A percentile compares a stretch with the other conserved stretches of the same genome.
Evolutionary conservation across 805 yeast genomes (phyloP).

Genomic region (Zygoascus biomembranicola): DNA sequence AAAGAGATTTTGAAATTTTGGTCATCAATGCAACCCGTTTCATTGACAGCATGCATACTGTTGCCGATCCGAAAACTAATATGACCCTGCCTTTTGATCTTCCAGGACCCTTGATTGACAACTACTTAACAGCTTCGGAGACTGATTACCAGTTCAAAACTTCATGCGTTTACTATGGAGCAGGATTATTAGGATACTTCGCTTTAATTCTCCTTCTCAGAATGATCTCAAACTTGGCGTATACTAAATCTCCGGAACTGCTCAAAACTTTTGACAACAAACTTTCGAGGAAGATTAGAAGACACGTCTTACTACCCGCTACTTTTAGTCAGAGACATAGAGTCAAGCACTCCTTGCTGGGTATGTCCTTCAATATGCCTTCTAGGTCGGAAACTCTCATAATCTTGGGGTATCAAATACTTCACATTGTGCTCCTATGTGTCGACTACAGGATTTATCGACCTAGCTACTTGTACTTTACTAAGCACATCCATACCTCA

Average conservation of each 20-base stretch:
- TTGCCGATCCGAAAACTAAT: background rate
- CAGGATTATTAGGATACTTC: constrained; percentile 2
- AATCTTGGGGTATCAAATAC: constrained; percentile 26
- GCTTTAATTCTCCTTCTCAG: constrained; percentile 1
- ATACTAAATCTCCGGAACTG: background rate
- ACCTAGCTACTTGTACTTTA: constrained; percentile 19
- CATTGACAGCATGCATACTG: background rate
- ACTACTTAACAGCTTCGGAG: background rate
- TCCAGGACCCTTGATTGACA: background rate
- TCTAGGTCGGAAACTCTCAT: constrained; percentile 33
- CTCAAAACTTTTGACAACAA: background rate
- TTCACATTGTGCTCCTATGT: constrained; percentile 27
- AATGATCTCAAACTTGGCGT: background rate
- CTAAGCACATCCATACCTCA: constrained; percentile 1
- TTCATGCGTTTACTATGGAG: background rate
- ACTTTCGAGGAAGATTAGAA: constrained; percentile 11
- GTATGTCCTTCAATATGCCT: constrained; percentile 25
- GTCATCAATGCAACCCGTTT: constrained; percentile 7
- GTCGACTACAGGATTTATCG: constrained; percentile 11
- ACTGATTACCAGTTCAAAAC: background rate
- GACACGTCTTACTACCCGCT: constrained; percentile 24
- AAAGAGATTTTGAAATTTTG: constrained; percentile 6
- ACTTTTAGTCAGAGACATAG: constrained; percentile 21
- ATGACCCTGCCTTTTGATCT: constrained; percentile 6
- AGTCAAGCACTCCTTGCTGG: constrained; percentile 11